These are phyloP conservation scores for Prunus armeniaca DNA, from an alignment of 306 rosid species.

Conservation along the genomic window DNA sequence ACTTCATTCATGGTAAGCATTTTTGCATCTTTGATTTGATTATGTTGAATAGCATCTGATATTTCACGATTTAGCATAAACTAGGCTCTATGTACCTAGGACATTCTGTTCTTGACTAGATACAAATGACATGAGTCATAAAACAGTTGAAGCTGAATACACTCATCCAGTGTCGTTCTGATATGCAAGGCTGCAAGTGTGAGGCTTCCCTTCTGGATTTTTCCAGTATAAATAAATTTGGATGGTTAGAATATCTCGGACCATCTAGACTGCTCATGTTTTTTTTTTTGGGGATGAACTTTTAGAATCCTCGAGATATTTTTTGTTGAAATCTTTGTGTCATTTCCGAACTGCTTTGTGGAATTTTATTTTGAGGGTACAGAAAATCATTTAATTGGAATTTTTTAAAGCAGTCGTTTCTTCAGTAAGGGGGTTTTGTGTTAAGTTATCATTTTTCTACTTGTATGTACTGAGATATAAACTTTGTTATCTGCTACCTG, in stretches of 20 bases:
- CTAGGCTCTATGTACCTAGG: background rate
- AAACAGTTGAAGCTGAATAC: no score
- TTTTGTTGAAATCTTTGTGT: background rate
- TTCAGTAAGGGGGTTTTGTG: no score
- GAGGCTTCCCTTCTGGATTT: background rate
- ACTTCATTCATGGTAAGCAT: slow-evolving; percentile 72
- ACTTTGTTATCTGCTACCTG: slow-evolving; percentile 83
- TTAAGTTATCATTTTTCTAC: no score
- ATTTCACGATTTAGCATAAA: background rate
- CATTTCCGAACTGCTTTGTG: background rate
- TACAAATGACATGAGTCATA: background rate
- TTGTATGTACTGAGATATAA: background rate
- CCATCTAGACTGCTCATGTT: background rate
- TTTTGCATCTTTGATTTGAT: background rate
- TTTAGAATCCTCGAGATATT: background rate
- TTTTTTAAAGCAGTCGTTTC: no score
- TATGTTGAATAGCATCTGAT: background rate
- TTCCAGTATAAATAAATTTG: background rate
- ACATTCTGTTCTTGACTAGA: background rate
- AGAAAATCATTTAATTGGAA: background rate
- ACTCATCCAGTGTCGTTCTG: background rate
- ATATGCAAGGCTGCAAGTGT: background rate
- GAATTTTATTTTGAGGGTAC: background rate
- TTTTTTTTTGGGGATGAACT: background rate
- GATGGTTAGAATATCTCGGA: background rate